Percentiles rank a stretch among this genome's conserved stretches.
These are phyloP conservation scores for Nigrospora osmanthi DNA, from an alignment of 2,329 filamentous ascomycete species.

Conservation along the genomic window DNA sequence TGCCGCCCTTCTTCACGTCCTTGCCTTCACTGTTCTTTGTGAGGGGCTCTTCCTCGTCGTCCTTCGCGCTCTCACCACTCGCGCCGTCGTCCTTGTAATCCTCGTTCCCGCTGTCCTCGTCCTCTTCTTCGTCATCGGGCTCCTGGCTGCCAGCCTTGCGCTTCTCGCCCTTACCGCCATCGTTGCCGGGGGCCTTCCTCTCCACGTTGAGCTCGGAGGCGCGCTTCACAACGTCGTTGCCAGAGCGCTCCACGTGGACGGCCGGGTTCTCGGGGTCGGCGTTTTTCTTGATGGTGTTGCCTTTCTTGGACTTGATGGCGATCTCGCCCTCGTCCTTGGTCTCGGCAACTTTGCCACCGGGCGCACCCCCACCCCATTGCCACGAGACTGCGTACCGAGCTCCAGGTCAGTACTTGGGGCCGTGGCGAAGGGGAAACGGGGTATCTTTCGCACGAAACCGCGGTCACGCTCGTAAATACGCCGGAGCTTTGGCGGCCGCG, in stretches of 20 bases:
- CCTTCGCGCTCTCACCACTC: neutral
- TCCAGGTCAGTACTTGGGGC: neutral
- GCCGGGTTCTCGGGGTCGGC: slow-evolving; percentile 53
- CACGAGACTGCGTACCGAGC: slow-evolving; percentile 43
- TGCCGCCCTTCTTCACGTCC: slow-evolving; percentile 8
- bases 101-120: slow-evolving; percentile 7
- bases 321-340: slow-evolving; percentile 50
- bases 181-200: slow-evolving; percentile 25
- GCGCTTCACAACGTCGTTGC: slow-evolving; percentile 59
- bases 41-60: slow-evolving; percentile 3
- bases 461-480: neutral
- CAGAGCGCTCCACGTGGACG: slow-evolving; percentile 47
- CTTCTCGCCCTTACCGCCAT: slow-evolving; percentile 16
- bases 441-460: neutral
- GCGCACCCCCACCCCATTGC: slow-evolving; percentile 49
- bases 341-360: slow-evolving; percentile 54
- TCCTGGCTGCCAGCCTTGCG: slow-evolving; percentile 11
- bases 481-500: neutral
- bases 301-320: slow-evolving; percentile 50
- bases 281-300: slow-evolving; percentile 58
- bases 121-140: slow-evolving; percentile 1
- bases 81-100: slow-evolving; percentile 6
- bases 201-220: slow-evolving; percentile 53
- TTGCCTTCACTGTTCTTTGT: slow-evolving; percentile 10
- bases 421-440: neutral